These are phyloP conservation scores for Coemansia sp. DNA, from an alignment of 192 early-diverging fungal genomes.

Conservation along the genomic window DNA sequence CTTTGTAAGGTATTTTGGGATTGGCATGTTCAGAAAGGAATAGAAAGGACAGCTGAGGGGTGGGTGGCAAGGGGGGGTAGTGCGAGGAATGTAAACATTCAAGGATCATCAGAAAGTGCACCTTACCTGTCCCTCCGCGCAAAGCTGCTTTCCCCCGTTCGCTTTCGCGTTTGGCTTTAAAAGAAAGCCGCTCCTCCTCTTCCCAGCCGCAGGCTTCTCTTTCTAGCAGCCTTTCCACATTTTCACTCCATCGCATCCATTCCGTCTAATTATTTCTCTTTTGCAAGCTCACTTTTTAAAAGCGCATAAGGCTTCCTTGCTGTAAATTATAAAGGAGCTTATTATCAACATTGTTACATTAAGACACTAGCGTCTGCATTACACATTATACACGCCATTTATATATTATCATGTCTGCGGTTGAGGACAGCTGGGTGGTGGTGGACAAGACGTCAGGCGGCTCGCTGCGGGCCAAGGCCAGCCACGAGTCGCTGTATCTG, in stretches of 20 bases:
- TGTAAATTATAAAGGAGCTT: not conserved
- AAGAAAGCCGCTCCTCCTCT: too few species aligned
- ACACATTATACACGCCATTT: not conserved
- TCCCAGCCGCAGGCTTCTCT: too few species aligned
- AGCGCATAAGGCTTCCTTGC: not conserved
- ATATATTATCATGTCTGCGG: constrained; percentile 9
- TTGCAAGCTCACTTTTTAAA: not conserved
- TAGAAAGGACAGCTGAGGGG: not conserved
- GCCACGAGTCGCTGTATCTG: constrained; percentile 46
- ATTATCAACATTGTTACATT: constrained; percentile 1
- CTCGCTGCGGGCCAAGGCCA: constrained; percentile 44
- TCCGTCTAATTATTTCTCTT: not conserved
- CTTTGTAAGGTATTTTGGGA: constrained; percentile 9
- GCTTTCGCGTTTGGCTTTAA: too few species aligned
- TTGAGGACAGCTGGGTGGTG: constrained; percentile 54
- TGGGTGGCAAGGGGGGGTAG: not conserved
- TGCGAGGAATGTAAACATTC: constrained; percentile 4
- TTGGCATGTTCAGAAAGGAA: not conserved
- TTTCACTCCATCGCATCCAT: too few species aligned
- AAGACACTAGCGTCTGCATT: not conserved
- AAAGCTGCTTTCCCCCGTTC: not conserved
- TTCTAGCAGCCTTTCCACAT: too few species aligned
- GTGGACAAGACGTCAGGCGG: constrained; percentile 49
- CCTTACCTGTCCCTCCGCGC: constrained; percentile 2
- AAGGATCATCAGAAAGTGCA: constrained; percentile 9